Evolutionary conservation across 2,329 filamentous ascomycete genomes (phyloP).

Genomic region (Penicillium paneum): DNA sequence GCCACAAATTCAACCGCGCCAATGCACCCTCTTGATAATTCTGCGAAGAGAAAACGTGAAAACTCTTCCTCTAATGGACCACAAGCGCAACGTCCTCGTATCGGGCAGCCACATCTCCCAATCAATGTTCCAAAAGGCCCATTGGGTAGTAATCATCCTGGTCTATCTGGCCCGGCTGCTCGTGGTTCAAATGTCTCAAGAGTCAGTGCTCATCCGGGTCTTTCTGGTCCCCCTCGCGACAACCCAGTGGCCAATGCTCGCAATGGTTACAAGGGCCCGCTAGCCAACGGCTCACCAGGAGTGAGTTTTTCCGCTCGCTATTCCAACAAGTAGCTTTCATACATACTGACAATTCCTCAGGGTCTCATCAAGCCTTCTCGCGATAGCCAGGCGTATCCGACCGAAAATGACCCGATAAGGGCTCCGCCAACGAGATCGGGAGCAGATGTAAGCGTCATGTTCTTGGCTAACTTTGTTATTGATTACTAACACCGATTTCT

Average conservation of each 20-base stretch:
- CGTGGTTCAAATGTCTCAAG: background rate
- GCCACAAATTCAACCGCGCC: slow-evolving; percentile 23
- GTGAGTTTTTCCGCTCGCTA: slow-evolving; percentile 11
- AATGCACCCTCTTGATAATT: slow-evolving; percentile 11
- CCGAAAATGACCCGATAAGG: slow-evolving; percentile 19
- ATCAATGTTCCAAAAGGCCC: slow-evolving; percentile 23
- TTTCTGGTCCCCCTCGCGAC: background rate
- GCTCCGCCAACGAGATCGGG: slow-evolving; percentile 15
- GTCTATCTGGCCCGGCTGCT: background rate
- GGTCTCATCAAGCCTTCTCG: slow-evolving; percentile 42
- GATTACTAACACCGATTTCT: slow-evolving; percentile 12
- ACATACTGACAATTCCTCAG: slow-evolving; percentile 28
- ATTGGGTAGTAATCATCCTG: background rate
- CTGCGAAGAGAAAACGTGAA: slow-evolving; percentile 35
- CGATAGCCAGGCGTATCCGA: slow-evolving; percentile 32
- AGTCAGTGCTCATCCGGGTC: background rate
- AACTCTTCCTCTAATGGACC: slow-evolving; percentile 25
- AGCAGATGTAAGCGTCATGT: slow-evolving; percentile 21
- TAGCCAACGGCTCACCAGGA: slow-evolving; percentile 9
- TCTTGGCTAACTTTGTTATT: background rate
- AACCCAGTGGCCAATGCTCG: background rate
- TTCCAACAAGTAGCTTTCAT: slow-evolving; percentile 10
- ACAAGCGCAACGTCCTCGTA: slow-evolving; percentile 29
- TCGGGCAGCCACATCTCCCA: slow-evolving; percentile 22
- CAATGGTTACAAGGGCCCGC: slow-evolving; percentile 18